These are phyloP conservation scores for Hemileccinum impolitum DNA, from an alignment of 768 basidiomycete species.

Conservation along the genomic window DNA sequence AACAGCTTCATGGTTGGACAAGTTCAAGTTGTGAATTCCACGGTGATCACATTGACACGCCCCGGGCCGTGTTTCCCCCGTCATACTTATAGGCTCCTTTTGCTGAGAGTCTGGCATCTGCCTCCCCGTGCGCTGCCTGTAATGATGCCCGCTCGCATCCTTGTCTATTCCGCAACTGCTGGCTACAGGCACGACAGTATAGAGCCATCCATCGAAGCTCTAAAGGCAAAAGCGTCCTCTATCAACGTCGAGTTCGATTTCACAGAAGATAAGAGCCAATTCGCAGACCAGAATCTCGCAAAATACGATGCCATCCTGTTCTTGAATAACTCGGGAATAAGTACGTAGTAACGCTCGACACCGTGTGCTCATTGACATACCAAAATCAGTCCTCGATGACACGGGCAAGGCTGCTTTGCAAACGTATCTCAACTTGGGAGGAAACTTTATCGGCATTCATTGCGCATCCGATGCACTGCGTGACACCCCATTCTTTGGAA, in stretches of 20 bases:
- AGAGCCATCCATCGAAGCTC: constrained; percentile 59
- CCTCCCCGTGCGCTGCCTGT: not conserved
- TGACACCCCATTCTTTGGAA: constrained; percentile 54
- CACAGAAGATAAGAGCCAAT: constrained; percentile 57
- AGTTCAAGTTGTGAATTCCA: constrained; percentile 21
- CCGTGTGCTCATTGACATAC: not conserved
- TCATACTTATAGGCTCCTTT: not conserved
- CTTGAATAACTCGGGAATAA: constrained; percentile 64
- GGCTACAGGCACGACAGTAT: constrained; percentile 75
- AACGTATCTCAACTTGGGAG: constrained; percentile 61
- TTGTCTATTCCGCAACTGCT: constrained; percentile 60
- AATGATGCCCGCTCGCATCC: constrained; percentile 36
- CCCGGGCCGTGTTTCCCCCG: not conserved
- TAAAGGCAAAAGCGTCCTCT: constrained; percentile 42
- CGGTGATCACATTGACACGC: not conserved
- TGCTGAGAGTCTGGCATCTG: not conserved
- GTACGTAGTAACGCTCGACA: constrained; percentile 34
- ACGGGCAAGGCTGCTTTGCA: constrained; percentile 59
- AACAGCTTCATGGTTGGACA: constrained; percentile 7
- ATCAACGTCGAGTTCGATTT: constrained; percentile 57
- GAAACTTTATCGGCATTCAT: constrained; percentile 70
- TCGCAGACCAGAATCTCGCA: constrained; percentile 52
- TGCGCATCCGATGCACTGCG: constrained; percentile 59
- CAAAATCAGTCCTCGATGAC: constrained; percentile 49
- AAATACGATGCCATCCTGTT: constrained; percentile 68